These are phyloP conservation scores for Pugionium dolabratum DNA, from an alignment of 345 rosid genomes.

Conservation along the genomic window DNA sequence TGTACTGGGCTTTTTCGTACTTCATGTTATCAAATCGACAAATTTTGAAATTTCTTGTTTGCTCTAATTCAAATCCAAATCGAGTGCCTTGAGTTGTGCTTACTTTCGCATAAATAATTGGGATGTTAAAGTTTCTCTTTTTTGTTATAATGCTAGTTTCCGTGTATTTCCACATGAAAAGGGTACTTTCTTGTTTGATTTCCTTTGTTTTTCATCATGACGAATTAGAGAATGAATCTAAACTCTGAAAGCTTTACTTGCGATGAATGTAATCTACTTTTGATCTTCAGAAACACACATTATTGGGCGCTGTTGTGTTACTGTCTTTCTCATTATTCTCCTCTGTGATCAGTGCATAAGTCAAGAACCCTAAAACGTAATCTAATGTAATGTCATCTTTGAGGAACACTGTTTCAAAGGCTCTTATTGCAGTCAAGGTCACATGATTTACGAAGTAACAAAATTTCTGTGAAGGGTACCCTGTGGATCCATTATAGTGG, in stretches of 20 bases:
- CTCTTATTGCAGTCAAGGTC: neutral
- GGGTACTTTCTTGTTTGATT: neutral
- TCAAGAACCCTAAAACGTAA: neutral
- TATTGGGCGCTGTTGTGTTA: neutral
- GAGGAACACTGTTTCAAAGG: neutral
- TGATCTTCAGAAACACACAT: neutral
- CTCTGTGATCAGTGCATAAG: neutral
- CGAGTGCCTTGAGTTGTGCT: no score
- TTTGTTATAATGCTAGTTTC: neutral
- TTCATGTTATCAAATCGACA: no score
- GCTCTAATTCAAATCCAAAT: no score
- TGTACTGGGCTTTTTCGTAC: no score
- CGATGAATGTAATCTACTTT: neutral
- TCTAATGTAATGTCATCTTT: no score
- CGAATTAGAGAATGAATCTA: neutral
- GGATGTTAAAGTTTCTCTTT: neutral
- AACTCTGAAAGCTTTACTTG: no score
- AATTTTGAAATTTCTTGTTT: no score
- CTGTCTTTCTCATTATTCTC: neutral
- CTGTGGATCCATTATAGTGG: constrained; percentile 97
- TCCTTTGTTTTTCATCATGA: neutral
- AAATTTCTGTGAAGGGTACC: constrained; percentile 52
- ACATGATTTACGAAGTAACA: neutral
- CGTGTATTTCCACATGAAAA: neutral
- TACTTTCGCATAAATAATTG: no score